These are phyloP conservation scores for Sphaerostilbella broomeana DNA, from an alignment of 2,329 filamentous ascomycete species.

Conservation along the genomic window DNA sequence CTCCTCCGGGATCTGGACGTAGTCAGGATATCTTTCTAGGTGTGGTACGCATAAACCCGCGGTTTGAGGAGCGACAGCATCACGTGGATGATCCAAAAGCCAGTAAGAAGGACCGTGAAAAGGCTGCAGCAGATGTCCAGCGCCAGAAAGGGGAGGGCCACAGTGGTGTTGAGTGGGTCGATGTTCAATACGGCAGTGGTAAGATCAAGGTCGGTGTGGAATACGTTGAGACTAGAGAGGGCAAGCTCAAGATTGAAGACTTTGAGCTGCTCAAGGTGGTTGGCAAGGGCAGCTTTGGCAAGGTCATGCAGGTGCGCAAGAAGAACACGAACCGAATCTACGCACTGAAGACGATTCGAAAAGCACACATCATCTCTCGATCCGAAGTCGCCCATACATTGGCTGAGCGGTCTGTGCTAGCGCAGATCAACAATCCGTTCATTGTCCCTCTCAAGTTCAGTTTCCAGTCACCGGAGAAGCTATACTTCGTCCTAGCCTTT, in stretches of 20 bases:
- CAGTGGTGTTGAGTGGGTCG: slow-evolving; percentile 79
- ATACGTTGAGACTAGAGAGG: slow-evolving; percentile 86
- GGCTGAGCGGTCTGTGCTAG: slow-evolving; percentile 93
- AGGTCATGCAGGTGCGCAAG: slow-evolving; percentile 99
- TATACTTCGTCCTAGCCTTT: slow-evolving; percentile 94
- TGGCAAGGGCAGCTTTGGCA: slow-evolving; percentile 96
- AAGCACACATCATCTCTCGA: slow-evolving; percentile 96
- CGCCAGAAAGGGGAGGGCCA: slow-evolving; percentile 48
- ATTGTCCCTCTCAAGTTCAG: slow-evolving; percentile 98
- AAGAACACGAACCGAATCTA: slow-evolving; percentile 97
- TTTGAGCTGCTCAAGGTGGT: slow-evolving; percentile 97
- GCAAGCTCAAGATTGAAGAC: slow-evolving; percentile 89
- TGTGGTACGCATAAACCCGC: slow-evolving; percentile 81
- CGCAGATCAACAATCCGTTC: slow-evolving; percentile 99
- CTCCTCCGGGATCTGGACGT: slow-evolving; percentile 76
- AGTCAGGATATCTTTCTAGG: slow-evolving; percentile 97
- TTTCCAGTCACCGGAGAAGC: slow-evolving; percentile 97
- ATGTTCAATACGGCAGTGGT: slow-evolving; percentile 83
- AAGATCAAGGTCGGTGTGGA: slow-evolving; percentile 87
- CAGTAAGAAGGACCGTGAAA: slow-evolving; percentile 80
- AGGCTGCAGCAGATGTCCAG: slow-evolving; percentile 59
- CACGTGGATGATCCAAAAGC: slow-evolving; percentile 74
- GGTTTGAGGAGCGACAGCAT: slow-evolving; percentile 72
- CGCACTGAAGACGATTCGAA: slow-evolving; percentile 97
- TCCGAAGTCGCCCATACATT: slow-evolving; percentile 97